Percentiles rank a stretch among this genome's conserved stretches.
These are phyloP conservation scores for Tulasnella sp. DNA, from an alignment of 768 basidiomycete genomes.

Conservation along the genomic window DNA sequence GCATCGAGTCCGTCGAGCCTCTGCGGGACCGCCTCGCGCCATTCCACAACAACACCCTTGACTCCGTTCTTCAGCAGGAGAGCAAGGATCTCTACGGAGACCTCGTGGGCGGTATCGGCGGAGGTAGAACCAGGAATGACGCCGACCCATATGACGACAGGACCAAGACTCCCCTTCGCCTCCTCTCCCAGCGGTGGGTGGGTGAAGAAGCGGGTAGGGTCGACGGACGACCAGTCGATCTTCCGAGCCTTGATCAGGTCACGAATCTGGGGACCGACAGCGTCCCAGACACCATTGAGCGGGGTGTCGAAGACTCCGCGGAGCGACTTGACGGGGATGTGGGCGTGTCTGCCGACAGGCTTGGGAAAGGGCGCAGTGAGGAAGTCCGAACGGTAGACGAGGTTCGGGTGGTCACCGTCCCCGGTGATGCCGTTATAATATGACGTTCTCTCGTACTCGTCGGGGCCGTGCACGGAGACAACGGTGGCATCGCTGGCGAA, in stretches of 20 bases:
- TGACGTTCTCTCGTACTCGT: conserved; percentile 24
- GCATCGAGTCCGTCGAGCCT: conserved; percentile 23
- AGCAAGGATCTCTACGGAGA: conserved; percentile 29
- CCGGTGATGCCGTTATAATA: conserved; percentile 31
- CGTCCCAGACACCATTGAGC: conserved; percentile 33
- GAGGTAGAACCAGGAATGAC: conserved; percentile 30
- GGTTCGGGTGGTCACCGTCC: conserved; percentile 27
- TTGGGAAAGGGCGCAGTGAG: conserved; percentile 25
- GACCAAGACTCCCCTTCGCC: conserved; percentile 27
- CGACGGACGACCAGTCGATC: conserved; percentile 25
- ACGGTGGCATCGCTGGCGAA: conserved; percentile 23
- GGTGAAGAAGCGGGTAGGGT: conserved; percentile 30
- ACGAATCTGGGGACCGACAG: conserved; percentile 30
- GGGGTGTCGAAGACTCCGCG: conserved; percentile 31
- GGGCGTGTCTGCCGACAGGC: conserved; percentile 22
- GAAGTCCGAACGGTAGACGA: conserved; percentile 29
- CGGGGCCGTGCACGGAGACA: conserved; percentile 21
- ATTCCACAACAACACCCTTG: conserved; percentile 31
- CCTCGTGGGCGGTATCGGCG: conserved; percentile 29
- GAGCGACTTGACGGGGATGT: conserved; percentile 30
- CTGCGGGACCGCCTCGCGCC: conserved; percentile 27
- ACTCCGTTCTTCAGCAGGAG: conserved; percentile 28
- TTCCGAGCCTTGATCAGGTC: conserved; percentile 27
- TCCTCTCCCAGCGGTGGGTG: conserved; percentile 26
- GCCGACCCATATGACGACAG: conserved; percentile 31